Evolutionary conservation across 1,139 yeast species (phyloP), one percentile per base, ranked within the genome.

Genomic region (Fermentozyma sake): DNA sequence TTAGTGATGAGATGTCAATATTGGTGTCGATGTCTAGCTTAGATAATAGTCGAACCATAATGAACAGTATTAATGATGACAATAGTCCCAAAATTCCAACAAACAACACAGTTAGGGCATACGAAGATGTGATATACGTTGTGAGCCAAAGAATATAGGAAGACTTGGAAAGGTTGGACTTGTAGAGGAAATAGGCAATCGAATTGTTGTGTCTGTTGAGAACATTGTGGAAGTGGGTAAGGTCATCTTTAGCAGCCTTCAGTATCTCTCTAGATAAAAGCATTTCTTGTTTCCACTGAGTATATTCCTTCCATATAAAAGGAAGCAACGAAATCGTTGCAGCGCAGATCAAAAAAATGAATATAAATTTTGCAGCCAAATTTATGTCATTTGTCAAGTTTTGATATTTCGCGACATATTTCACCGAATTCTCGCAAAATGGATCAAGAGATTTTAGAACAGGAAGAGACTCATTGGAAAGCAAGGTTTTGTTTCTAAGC

Each of bases 1-100:
- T 16, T 6, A 13, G 7, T 6, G 23, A n/a, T 10, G 19, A 4
- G 22, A 9, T 11, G 12, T 20, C n/a, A n/a, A n/a, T n/a, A n/a
- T n/a, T 12, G 12, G 22, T 8, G 7, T 13, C 14, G 12, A 9
- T 8, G 12, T 15, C 12, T 5, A 8, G 12, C n/a, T n/a, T n/a
- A n/a, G n/a, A n/a, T n/a, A n/a, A 33, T 1, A 48, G 32, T 2
- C 38, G 27, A 3, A 77, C 33, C 1, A 78, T 41, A 1, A 66
- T 38, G 24, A 48, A 64, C 42, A 79, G 84, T 4, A 75, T 45
- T 1, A 61, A 29, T n/a, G 73, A 66, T 1, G 70, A 52, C 1
- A 70, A 7, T 1, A 76, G 29, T 0, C 82, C 84, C 13, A 68
- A 47, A 0, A 74, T 2, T 0, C 75, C 74, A 4, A 79, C 39